A percentile compares a stretch with the other conserved stretches of the same genome.
Conservation (phyloP, 495 filamentous ascomycete genomes). For the Daldinia decipiens region DNA sequence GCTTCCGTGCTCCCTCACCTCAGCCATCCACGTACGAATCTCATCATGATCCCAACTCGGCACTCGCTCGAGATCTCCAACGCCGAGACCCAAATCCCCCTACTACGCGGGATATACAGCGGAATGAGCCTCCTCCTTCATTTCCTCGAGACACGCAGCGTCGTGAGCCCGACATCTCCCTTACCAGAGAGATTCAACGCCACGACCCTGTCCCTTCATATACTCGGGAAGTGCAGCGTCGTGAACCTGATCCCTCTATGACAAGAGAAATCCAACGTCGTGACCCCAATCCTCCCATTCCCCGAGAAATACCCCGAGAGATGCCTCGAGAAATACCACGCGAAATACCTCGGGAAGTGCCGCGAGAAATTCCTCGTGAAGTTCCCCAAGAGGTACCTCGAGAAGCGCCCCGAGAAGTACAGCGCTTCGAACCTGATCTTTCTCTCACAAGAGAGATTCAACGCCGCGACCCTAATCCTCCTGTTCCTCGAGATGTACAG, state of each 20-base stretch:
- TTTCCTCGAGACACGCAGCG: constrained; percentile 19
- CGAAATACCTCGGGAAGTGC: background rate
- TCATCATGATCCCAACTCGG: constrained; percentile 82
- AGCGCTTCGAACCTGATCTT: constrained; percentile 7
- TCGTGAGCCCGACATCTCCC: constrained; percentile 5
- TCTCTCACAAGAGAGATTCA: constrained; percentile 17
- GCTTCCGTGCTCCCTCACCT: constrained; percentile 75
- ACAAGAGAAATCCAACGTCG: constrained; percentile 22
- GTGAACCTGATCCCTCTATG: constrained; percentile 9
- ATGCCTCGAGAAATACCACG: background rate
- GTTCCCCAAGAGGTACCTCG: background rate
- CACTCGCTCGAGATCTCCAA: constrained; percentile 58
- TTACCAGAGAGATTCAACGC: constrained; percentile 24
- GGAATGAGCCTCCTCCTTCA: background rate
- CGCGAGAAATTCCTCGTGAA: background rate
- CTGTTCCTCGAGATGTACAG: constrained; percentile 12
- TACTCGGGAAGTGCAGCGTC: constrained; percentile 22
- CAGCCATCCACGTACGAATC: constrained; percentile 84
- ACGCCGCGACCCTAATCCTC: constrained; percentile 18
- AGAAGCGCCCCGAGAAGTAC: constrained; percentile 1
- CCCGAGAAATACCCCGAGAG: constrained; percentile 20
- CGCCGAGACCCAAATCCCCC: constrained; percentile 26
- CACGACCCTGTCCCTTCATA: constrained; percentile 19
- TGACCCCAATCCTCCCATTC: constrained; percentile 12
- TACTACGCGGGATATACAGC: constrained; percentile 24